Percentiles rank a stretch among this genome's conserved stretches.
Conservation (phyloP, 768 basidiomycete genomes). For the Tylopilus sp. region DNA sequence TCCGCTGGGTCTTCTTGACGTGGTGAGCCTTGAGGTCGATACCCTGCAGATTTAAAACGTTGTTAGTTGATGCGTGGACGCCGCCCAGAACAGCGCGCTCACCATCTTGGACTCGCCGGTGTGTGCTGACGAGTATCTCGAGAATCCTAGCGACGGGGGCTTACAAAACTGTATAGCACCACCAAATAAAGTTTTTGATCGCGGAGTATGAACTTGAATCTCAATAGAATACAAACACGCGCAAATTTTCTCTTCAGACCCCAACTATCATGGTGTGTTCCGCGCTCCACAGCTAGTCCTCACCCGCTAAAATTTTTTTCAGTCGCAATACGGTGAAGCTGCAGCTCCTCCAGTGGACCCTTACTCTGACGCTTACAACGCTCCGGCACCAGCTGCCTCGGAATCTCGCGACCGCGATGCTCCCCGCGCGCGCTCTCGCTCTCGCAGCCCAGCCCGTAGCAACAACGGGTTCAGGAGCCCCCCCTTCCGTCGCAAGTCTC, state of each 20-base stretch:
- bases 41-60: constrained; percentile 51
- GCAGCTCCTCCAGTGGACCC: constrained; percentile 64
- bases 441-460: constrained; percentile 60
- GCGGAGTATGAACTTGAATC: constrained; percentile 29
- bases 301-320: constrained; percentile 4
- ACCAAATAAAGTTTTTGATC: constrained; percentile 34
- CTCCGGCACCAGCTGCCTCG: constrained; percentile 48
- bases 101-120: constrained; percentile 78
- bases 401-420: constrained; percentile 53
- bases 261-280: constrained; percentile 67
- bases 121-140: constrained; percentile 48
- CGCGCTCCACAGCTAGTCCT: constrained; percentile 4
- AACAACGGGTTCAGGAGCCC: constrained; percentile 59
- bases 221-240: constrained; percentile 40
- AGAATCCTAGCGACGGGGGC: constrained; percentile 38
- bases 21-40: constrained; percentile 96
- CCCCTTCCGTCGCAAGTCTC: constrained; percentile 52
- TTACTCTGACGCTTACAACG: constrained; percentile 79
- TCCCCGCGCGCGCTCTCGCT: constrained; percentile 68
- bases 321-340: constrained; percentile 63
- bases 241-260: constrained; percentile 42
- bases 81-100: constrained; percentile 49
- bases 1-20: constrained; percentile 96
- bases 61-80: constrained; percentile 20
- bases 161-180: constrained; percentile 66